Evolutionary conservation across 139 green algal genomes (phyloP).

Genomic region (Pedinophyceae sp.): DNA sequence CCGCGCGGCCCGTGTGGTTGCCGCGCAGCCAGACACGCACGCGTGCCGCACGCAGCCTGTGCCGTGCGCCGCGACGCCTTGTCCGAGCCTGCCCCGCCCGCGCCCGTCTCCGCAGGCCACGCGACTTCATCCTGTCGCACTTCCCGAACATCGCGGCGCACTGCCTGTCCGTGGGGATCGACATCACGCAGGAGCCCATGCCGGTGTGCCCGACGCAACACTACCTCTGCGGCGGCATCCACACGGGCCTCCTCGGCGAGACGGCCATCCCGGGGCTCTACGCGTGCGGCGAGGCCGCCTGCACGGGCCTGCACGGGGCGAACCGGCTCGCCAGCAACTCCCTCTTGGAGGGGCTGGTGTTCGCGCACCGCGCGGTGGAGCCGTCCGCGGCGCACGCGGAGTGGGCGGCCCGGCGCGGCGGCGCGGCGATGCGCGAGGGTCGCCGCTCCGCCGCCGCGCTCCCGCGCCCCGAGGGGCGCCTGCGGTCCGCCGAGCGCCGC

Average conservation of each 20-base stretch:
- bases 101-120: neutral
- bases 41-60: no score
- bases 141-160: conserved; percentile 84
- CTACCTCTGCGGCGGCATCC: conserved; percentile 94
- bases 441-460: conserved; percentile 2
- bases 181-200: conserved; percentile 85
- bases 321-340: conserved; percentile 94
- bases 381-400: conserved; percentile 58
- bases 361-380: conserved; percentile 63
- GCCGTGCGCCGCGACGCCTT: conserved; percentile 27
- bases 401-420: conserved; percentile 3
- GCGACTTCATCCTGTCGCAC: conserved; percentile 68
- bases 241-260: conserved; percentile 68
- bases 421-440: conserved; percentile 18
- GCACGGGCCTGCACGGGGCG: conserved; percentile 84
- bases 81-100: neutral
- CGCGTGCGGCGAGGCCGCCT: conserved; percentile 84
- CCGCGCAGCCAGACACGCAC: no score
- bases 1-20: no score
- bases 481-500: conserved; percentile 30
- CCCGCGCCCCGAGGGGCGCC: no score
- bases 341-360: conserved; percentile 92
- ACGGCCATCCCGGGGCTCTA: conserved; percentile 78
- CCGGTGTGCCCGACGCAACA: conserved; percentile 89
- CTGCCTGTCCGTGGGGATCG: conserved; percentile 59